Conservation (phyloP, 805 yeast species). For the Torulaspora indica region DNA sequence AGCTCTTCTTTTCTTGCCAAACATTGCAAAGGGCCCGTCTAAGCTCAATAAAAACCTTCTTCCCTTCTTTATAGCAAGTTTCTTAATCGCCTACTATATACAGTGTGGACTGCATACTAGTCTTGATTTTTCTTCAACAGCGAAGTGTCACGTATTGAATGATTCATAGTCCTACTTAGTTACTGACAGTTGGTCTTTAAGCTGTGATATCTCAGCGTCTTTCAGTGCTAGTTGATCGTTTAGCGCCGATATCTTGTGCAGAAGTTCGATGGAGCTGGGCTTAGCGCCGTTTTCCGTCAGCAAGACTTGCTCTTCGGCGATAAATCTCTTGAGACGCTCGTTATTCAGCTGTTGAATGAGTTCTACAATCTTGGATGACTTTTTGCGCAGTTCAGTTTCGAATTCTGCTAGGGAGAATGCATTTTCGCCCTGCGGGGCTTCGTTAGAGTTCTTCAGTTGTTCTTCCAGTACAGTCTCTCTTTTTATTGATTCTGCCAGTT, state of each 20-base stretch:
- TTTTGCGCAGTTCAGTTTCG: conserved; percentile 37
- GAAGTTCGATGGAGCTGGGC: conserved; percentile 53
- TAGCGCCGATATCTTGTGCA: conserved; percentile 52
- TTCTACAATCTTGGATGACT: conserved; percentile 44
- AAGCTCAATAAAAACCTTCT: not conserved
- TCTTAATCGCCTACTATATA: not conserved
- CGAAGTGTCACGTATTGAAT: not conserved
- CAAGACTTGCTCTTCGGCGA: conserved; percentile 67
- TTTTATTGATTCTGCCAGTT: conserved; percentile 65
- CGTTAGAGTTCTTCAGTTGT: conserved; percentile 26
- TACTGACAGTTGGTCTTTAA: conserved; percentile 9
- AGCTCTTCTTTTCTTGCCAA: conserved; percentile 18
- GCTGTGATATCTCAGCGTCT: conserved; percentile 46
- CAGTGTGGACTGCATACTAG: not conserved
- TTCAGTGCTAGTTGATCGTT: conserved; percentile 44
- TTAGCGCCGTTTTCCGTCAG: conserved; percentile 48
- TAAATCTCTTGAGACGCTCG: conserved; percentile 60
- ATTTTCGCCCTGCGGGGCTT: conserved; percentile 2
- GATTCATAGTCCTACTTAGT: conserved; percentile 1
- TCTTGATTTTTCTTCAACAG: not conserved
- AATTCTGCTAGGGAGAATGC: conserved; percentile 22
- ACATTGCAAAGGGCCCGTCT: conserved; percentile 6
- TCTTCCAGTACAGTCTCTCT: conserved; percentile 62
- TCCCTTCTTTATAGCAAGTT: not conserved
- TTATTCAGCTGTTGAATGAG: conserved; percentile 55